Conservation (phyloP, 2,329 filamentous ascomycete species). For the Fonsecaea multimorphosa region DNA sequence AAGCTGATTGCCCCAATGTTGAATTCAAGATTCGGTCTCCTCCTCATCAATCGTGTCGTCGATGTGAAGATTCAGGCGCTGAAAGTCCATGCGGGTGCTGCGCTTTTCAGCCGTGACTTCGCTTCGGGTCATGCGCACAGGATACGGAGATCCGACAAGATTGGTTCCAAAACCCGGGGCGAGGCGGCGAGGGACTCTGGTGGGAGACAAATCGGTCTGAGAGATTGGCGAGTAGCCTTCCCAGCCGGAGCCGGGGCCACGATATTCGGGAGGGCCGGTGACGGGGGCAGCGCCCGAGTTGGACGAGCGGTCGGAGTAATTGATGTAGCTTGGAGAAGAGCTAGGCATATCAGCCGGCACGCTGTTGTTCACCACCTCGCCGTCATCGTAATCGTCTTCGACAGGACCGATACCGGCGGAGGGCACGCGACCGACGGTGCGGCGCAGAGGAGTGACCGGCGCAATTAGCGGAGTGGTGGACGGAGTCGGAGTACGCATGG, state of each 20-base stretch:
- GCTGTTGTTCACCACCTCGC: neutral
- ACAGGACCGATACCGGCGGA: neutral
- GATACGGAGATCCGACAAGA: neutral
- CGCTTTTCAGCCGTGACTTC: neutral
- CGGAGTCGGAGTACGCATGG: neutral
- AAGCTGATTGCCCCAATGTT: neutral
- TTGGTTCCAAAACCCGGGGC: neutral
- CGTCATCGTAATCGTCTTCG: neutral
- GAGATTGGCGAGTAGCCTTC: neutral
- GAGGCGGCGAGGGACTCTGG: neutral
- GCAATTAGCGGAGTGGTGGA: slow-evolving; percentile 1
- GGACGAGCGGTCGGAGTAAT: neutral
- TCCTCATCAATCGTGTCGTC: neutral
- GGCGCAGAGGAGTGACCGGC: neutral
- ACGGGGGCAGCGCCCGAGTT: neutral
- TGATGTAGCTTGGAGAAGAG: neutral
- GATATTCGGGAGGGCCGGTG: neutral
- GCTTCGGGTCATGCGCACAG: neutral
- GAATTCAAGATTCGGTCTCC: neutral
- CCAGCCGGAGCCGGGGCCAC: slow-evolving; percentile 4
- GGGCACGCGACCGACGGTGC: neutral
- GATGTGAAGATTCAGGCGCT: neutral
- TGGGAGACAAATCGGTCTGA: neutral
- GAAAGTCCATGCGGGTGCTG: neutral
- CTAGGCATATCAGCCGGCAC: neutral